Evolutionary conservation across 257 asterid genomes (phyloP).

Genomic region (Gardenia jasminoides): DNA sequence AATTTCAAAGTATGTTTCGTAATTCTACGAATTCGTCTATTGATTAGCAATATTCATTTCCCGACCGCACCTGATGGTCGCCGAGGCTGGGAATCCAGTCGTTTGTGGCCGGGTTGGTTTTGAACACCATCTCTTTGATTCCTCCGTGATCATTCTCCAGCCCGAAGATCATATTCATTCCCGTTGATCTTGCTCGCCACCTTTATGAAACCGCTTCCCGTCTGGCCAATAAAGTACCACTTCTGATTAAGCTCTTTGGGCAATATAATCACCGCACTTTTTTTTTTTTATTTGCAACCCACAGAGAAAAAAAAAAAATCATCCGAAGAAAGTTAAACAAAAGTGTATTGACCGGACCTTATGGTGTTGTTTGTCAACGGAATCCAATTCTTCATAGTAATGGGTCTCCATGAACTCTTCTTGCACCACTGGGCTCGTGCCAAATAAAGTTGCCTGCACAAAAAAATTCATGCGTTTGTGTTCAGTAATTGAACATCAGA

Average conservation of each 20-base stretch:
- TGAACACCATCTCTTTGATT: conserved; percentile 17
- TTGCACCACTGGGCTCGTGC: conserved; percentile 14
- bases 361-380: conserved; percentile 45
- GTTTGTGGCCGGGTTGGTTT: conserved; percentile 44
- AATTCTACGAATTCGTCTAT: neutral
- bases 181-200: conserved; percentile 12
- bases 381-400: conserved; percentile 39
- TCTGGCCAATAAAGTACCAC: conserved; percentile 22
- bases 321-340: neutral
- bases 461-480: neutral
- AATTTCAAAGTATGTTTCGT: neutral
- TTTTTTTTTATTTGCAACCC: no score
- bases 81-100: conserved; percentile 45
- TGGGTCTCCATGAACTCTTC: conserved; percentile 49
- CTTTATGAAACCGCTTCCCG: conserved; percentile 49
- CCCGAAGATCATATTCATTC: conserved; percentile 22
- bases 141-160: conserved; percentile 11
- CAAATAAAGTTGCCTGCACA: conserved; percentile 22
- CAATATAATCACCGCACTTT: neutral
- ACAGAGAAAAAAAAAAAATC: no score
- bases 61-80: conserved; percentile 27
- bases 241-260: neutral
- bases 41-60: neutral
- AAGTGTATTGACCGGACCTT: conserved; percentile 21
- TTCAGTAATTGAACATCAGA: no score